Evolutionary conservation across 805 yeast genomes (phyloP).

Genomic region (Suhomyces vadensis): DNA sequence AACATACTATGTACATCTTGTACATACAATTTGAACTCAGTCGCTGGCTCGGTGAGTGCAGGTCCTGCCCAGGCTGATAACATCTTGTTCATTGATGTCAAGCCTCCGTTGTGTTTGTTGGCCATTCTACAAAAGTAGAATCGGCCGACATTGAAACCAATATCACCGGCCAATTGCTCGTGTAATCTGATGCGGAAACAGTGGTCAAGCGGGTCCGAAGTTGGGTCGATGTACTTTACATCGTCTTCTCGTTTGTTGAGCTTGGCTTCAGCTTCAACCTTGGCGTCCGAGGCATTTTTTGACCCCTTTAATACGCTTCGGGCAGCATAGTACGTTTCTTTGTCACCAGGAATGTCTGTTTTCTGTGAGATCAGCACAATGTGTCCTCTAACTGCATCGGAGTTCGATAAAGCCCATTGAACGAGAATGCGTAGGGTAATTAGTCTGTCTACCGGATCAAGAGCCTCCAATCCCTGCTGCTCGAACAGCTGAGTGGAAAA

Average conservation of each 20-base stretch:
- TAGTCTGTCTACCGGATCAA: slow-evolving; percentile 36
- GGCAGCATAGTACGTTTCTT: slow-evolving; percentile 38
- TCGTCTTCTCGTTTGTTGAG: slow-evolving; percentile 28
- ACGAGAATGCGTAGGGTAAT: slow-evolving; percentile 36
- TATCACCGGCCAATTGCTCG: slow-evolving; percentile 40
- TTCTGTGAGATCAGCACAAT: slow-evolving; percentile 25
- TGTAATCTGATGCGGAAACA: slow-evolving; percentile 33
- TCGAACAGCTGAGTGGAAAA: slow-evolving; percentile 30
- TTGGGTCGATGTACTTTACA: slow-evolving; percentile 37
- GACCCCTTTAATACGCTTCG: slow-evolving; percentile 39
- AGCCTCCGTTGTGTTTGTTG: slow-evolving; percentile 34
- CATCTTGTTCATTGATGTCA: slow-evolving; percentile 38
- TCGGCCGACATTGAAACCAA: slow-evolving; percentile 42
- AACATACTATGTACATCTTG: slow-evolving; percentile 41
- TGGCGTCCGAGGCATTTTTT: slow-evolving; percentile 30
- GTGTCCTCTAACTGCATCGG: slow-evolving; percentile 29
- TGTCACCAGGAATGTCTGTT: slow-evolving; percentile 41
- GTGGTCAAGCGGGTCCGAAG: slow-evolving; percentile 38
- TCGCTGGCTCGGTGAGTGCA: slow-evolving; percentile 15
- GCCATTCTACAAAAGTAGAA: slow-evolving; percentile 42
- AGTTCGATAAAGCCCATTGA: slow-evolving; percentile 37
- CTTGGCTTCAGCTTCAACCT: slow-evolving; percentile 33
- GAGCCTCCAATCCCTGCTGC: slow-evolving; percentile 32
- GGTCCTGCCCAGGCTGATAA: slow-evolving; percentile 20
- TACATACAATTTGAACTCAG: slow-evolving; percentile 41